These are phyloP conservation scores for Macrophomina phaseolina DNA, from an alignment of 2,329 filamentous ascomycete species.

Conservation along the genomic window DNA sequence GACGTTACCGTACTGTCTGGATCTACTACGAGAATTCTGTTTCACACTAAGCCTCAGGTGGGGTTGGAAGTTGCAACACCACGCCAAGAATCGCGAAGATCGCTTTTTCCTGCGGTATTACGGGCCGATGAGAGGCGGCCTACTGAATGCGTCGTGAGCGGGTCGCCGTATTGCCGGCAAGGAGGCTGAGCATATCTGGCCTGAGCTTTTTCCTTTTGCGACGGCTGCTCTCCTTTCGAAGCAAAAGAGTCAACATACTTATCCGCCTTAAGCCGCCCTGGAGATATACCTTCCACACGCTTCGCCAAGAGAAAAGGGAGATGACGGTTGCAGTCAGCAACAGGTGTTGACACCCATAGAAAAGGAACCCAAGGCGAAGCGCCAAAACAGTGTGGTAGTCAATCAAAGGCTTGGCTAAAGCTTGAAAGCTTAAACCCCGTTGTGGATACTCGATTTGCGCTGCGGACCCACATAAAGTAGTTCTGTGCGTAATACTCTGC, in stretches of 20 bases:
- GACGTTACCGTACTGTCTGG: conserved; percentile 21
- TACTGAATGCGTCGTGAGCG: background rate
- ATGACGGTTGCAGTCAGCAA: too few species aligned
- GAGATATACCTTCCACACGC: background rate
- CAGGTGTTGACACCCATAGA: too few species aligned
- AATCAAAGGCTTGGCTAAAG: conserved; percentile 3
- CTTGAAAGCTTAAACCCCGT: background rate
- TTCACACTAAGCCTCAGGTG: background rate
- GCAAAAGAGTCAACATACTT: background rate
- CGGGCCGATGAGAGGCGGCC: background rate
- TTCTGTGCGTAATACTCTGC: background rate
- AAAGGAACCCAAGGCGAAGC: background rate
- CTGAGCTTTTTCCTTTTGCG: background rate
- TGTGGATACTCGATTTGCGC: background rate
- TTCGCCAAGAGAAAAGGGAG: background rate
- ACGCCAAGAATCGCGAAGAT: conserved; percentile 21
- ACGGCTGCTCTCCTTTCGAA: background rate
- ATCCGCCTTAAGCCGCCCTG: background rate
- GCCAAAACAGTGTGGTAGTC: background rate
- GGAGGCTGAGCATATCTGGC: background rate
- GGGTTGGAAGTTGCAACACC: conserved; percentile 8
- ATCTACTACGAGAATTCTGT: background rate
- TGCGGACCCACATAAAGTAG: background rate
- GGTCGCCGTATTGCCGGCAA: background rate
- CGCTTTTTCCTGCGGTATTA: background rate